Evolutionary conservation across 2,329 filamentous ascomycete species (phyloP), one percentile per base, ranked within the genome.

Genomic region (Ciborinia camelliae): DNA sequence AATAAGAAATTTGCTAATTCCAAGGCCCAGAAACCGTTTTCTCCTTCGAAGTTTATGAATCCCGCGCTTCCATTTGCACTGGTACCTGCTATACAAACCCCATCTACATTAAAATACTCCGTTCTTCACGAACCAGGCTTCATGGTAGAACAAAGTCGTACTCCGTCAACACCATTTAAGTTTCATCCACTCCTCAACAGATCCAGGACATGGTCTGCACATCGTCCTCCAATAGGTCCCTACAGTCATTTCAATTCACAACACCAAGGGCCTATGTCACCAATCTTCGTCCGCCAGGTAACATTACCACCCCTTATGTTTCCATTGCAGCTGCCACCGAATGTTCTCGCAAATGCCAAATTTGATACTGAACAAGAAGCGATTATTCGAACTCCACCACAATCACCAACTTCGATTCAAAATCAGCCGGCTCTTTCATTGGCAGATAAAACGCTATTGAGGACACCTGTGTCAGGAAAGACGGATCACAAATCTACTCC

Each of bases 401-500:
- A 47, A 15, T 37, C 41, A 5, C n/a, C 41, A 35, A 35, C 4
- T 5, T 7, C 30, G 15, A 32, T 47, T 18, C 14, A 35, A 26
- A 18, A n/a, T 12, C 28, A 37, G 30, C 8, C 26, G 30, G 2
- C 26, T 47, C 5, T 26, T 8, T 59, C 41, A 1, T 26, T 37
- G 30, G 55, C 30, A 47, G 39, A 37, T 7, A 20, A 1, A 4
- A 15, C 20, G 23, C 8, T 26, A 0, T 14, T 59, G 14, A 20
- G 55, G 15, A 47, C 41, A 48, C 55, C 55, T 3, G n/a, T 59
- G 30, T 2, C 55, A 14, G 55, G 41, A 48, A 59, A 59, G n/a
- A 59, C 30, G 4, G 14, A 59, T 37, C 41, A 59, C 26, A 47
- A 26, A 30, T 59, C 55, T 47, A 59, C 55, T 47, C 55, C 55